Conservation (phyloP, 306 rosid species). For the Bauhinia variegata region DNA sequence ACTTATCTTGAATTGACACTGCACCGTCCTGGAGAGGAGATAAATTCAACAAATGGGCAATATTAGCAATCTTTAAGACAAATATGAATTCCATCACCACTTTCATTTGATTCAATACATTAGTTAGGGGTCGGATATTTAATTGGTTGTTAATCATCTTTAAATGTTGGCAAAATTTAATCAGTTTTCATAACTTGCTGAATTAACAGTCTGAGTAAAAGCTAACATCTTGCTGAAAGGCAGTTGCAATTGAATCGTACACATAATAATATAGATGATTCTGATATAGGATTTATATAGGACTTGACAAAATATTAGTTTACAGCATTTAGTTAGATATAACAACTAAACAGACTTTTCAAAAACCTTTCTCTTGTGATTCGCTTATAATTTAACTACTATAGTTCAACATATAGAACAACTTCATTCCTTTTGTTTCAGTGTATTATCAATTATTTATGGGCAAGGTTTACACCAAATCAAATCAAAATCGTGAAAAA, state of each 20-base stretch:
- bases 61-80: constrained; percentile 5
- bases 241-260: background rate
- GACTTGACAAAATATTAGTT: background rate
- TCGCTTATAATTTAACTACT: no score
- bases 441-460: no score
- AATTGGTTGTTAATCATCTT: background rate
- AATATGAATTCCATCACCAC: constrained; percentile 5
- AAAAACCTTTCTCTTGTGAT: no score
- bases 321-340: constrained; percentile 1
- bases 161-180: background rate
- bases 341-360: background rate
- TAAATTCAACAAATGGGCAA: constrained; percentile 28
- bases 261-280: background rate
- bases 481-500: constrained; percentile 1
- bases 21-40: constrained; percentile 62
- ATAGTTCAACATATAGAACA: no score
- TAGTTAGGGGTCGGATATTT: background rate
- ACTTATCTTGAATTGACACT: constrained; percentile 79
- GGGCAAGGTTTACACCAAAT: background rate
- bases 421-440: no score
- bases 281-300: background rate
- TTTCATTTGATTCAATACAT: constrained; percentile 8
- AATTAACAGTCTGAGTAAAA: background rate
- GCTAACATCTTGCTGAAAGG: background rate
- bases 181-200: no score